Evolutionary conservation across 1,284 basidiomycete genomes (phyloP), one percentile per base, ranked within the genome.

Genomic region (Austroboletus olivaceoglutinosus): DNA sequence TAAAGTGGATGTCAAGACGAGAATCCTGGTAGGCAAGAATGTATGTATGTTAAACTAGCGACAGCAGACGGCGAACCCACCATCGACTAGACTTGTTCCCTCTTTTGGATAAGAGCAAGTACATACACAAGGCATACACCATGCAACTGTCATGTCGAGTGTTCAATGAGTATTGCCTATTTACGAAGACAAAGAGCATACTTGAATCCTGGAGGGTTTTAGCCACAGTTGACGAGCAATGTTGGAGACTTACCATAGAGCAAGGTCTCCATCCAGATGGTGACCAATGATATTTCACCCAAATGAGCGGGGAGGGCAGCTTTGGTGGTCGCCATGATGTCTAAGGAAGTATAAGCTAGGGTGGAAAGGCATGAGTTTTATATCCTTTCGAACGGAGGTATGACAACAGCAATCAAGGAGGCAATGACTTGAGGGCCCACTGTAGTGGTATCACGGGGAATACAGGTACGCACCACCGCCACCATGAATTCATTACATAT

Each of bases 231-330:
- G 10, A 41, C 18, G 22, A 0, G 9, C 1, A 21, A 37, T 4
- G 13, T 34, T 34, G 9, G 11, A 21, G 7, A 39, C 58, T 12
- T 36, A 58, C 56, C 56, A 43, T 58, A 58, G 13, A 58, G 55
- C 22, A 58, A 3, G 11, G 58, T 58, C 13, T 41, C 58, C 40
- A 57, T 57, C 56, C 56, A 58, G 34, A 60, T 58, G 38, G 55
- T 46, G 5, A 58, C n/a, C 21, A 58, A 15, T 5, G 58, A 58
- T 39, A 58, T 49, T 36, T 54, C 41, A 34, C 33, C 55, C 47
- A 58, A 21, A 11, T 37, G 44, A n/a, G 50, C 51, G 2, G 58
- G 51, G 23, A 60, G 40, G 30, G 16, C 5, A 16, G 13, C 23
- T 19, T n/a, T 19, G 22, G 23, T 5, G 11, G 33, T 39, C 9